phyloP scores from a whole-genome alignment of 2,329 filamentous ascomycete genomes.

The Fonsecaea multimorphosa region DNA sequence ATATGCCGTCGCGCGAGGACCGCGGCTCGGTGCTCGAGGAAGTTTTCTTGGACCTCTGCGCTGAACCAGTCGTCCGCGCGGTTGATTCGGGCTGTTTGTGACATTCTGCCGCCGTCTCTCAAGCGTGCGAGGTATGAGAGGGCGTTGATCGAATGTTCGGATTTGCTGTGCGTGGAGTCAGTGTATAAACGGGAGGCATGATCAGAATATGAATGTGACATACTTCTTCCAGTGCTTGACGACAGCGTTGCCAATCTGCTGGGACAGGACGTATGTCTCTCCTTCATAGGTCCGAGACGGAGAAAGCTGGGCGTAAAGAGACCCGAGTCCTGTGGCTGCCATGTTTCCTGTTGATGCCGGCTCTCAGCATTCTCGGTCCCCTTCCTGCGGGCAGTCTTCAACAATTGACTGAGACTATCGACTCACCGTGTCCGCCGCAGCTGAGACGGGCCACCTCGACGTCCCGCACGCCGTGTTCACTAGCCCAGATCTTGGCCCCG shows the following conservation, averaged over 20 bases:
- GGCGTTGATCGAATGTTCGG: constrained; percentile 33
- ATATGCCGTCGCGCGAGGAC: constrained; percentile 34
- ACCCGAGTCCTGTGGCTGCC: constrained; percentile 12
- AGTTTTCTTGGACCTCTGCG: constrained; percentile 30
- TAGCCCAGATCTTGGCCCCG: constrained; percentile 37
- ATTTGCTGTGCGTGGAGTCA: constrained; percentile 15
- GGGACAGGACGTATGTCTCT: constrained; percentile 23
- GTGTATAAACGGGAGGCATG: not conserved
- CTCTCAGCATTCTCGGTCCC: not conserved
- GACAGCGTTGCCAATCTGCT: constrained; percentile 21
- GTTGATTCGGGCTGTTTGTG: not conserved
- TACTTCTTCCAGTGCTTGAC: constrained; percentile 36
- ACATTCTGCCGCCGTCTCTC: constrained; percentile 18
- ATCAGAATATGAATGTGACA: not conserved
- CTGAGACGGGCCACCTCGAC: constrained; percentile 37
- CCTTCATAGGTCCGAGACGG: constrained; percentile 22
- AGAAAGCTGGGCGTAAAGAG: constrained; percentile 19
- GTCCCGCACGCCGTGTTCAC: constrained; percentile 31
- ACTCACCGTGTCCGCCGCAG: constrained; percentile 32
- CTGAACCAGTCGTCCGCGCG: constrained; percentile 33
- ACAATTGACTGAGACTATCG: not conserved
- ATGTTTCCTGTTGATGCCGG: constrained; percentile 11
- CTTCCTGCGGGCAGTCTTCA: too few relatives aligned
- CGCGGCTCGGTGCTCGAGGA: constrained; percentile 35
- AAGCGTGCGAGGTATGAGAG: constrained; percentile 35